These are phyloP conservation scores for Chernovozyma sophiae-reginae DNA, from an alignment of 1,139 yeast genomes.

Conservation along the genomic window DNA sequence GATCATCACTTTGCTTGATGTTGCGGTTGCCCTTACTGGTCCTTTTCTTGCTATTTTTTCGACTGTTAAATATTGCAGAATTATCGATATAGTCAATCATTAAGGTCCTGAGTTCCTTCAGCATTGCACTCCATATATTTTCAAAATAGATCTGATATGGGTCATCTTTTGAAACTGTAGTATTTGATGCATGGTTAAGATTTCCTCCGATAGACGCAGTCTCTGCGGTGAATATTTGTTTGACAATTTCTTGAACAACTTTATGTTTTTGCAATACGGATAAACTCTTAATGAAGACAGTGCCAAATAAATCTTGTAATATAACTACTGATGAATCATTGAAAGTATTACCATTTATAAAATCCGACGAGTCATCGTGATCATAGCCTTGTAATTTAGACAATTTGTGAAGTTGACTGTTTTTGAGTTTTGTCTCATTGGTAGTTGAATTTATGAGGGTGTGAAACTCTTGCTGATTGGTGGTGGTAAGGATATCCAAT, in stretches of 20 bases:
- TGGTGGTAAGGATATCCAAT: conserved; percentile 48
- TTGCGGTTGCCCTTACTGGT: conserved; percentile 4
- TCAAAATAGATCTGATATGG: conserved; percentile 28
- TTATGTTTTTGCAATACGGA: conserved; percentile 69
- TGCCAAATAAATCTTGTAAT: conserved; percentile 66
- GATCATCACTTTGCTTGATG: neutral
- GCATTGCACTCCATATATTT: conserved; percentile 55
- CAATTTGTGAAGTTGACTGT: conserved; percentile 29
- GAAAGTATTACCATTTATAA: conserved; percentile 24
- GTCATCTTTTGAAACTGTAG: neutral
- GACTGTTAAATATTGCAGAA: conserved; percentile 9
- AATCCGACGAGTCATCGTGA: conserved; percentile 17
- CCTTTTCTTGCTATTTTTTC: neutral
- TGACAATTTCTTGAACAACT: conserved; percentile 55
- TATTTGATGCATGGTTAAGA: neutral
- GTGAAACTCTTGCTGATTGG: conserved; percentile 40
- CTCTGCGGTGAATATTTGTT: conserved; percentile 14
- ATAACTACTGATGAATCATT: conserved; percentile 54
- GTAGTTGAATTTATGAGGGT: conserved; percentile 56
- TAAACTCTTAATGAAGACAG: conserved; percentile 58
- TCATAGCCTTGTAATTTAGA: conserved; percentile 30
- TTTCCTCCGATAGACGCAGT: neutral
- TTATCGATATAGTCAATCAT: conserved; percentile 51
- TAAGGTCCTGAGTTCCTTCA: conserved; percentile 54
- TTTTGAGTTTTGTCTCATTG: conserved; percentile 57